These are phyloP conservation scores for Neurospora sp. DNA, from an alignment of 495 filamentous ascomycete genomes.

Conservation along the genomic window DNA sequence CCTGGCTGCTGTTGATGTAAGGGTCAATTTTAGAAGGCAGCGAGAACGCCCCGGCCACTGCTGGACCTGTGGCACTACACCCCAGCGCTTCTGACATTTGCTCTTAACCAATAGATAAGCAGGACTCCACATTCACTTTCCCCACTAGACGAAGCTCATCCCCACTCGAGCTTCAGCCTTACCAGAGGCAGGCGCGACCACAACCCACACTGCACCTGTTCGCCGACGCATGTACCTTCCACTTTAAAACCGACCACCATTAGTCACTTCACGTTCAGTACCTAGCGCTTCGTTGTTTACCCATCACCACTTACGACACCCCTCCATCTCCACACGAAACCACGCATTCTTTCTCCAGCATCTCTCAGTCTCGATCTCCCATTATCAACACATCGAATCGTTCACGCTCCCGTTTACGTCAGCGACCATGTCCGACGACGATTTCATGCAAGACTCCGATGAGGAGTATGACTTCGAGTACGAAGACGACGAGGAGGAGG, in stretches of 20 bases:
- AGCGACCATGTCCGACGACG: slow-evolving; percentile 78
- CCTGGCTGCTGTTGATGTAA: neutral
- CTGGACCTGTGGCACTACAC: neutral
- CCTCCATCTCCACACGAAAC: neutral
- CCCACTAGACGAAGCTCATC: slow-evolving; percentile 1
- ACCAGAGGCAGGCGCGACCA: neutral
- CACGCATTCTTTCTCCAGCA: neutral
- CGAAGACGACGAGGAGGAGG: slow-evolving; percentile 80
- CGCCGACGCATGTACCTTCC: no score
- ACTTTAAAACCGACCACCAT: neutral
- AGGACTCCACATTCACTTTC: slow-evolving; percentile 12
- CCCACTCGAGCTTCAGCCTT: slow-evolving; percentile 15
- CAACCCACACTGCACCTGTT: neutral
- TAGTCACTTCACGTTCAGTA: neutral
- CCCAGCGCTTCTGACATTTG: neutral
- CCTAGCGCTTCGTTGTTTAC: neutral
- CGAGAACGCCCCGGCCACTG: neutral
- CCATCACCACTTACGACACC: neutral
- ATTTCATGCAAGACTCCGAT: slow-evolving; percentile 97
- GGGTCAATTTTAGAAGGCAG: neutral
- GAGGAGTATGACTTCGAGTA: slow-evolving; percentile 98
- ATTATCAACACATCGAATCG: neutral
- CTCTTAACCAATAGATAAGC: slow-evolving; percentile 13
- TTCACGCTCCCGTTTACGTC: neutral
- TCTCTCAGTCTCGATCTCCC: neutral